phyloP scores from a whole-genome alignment of 2,329 filamentous ascomycete genomes.

The Xylariales sp. region DNA sequence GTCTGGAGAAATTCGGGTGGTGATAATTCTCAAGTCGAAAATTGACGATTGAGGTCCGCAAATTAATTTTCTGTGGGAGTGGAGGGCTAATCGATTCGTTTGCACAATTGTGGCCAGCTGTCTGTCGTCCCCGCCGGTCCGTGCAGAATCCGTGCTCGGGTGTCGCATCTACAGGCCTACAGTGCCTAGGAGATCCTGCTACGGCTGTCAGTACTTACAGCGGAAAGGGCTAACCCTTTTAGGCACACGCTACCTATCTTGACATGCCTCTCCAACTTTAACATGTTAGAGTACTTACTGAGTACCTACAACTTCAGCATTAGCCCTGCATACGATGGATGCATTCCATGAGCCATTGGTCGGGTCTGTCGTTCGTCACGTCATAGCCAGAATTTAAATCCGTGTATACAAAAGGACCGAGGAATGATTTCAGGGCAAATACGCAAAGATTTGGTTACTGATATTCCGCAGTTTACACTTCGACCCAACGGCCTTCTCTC shows the following conservation, averaged over 20 bases:
- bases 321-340: background rate
- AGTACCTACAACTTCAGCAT: too few species aligned
- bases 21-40: conserved; percentile 37
- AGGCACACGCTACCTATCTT: too few species aligned
- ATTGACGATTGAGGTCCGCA: conserved; percentile 39
- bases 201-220: too few species aligned
- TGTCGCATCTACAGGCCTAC: background rate
- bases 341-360: background rate
- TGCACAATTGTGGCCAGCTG: conserved; percentile 24
- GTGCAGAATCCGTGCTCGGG: background rate
- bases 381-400: background rate
- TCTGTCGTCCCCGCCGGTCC: conserved; percentile 4
- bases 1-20: conserved; percentile 39
- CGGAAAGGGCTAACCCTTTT: too few species aligned
- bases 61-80: conserved; percentile 51
- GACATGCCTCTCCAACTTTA: too few species aligned
- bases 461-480: background rate
- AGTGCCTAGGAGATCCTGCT: too few species aligned
- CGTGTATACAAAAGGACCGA: background rate
- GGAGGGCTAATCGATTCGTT: conserved; percentile 46
- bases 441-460: background rate
- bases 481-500: background rate
- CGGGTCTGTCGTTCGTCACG: too few species aligned
- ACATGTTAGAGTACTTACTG: too few species aligned
- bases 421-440: too few species aligned